Base-by-base conservation (phyloP, 306 rosid species). In the Begonia loranthoides region DNA sequence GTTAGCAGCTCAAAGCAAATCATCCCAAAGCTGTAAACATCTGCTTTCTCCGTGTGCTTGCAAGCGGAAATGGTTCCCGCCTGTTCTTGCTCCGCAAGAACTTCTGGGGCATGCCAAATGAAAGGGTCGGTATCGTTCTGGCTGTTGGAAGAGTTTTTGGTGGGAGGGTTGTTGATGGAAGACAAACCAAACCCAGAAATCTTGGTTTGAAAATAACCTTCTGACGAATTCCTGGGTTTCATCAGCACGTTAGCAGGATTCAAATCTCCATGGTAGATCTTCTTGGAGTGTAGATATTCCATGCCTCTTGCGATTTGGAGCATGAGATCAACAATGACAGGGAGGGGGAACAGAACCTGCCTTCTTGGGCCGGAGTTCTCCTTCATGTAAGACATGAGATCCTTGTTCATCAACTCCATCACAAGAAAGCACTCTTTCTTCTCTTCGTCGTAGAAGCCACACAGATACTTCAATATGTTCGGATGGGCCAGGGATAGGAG, bases 301-400 rank as follows among this genome's bases (percentile, higher is more conserved):
- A 87, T 79, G 45, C 94, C 96, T 66, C 96, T 75, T 0, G 96
- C 93, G 57, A 92, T 83, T 58, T 92, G 99, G 66, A 92, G 94
- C 96, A 92, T 86, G 58, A 92, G 68, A 73, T 92, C 99, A 52
- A 80, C 87, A 48, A 77, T 67, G 19, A 80, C 93, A 3, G 87
- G 77, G 16, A 83, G 62, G 13, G 99, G 72, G 65, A 86, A 79
- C 63, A 86, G 33, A 61, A 76, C 50, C 72, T 63, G 79, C 50
- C 94, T 78, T 81, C 94, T 83, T 2, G 82, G 76, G 21, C 96
- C 82, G 17, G 59, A 61, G 12, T 76, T 87, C 62, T 92, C 99
- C 64, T 68, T 92, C 87, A 87, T 69, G 61, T 79, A 79, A 51
- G 73, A 62, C 51, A 64, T 45, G 1, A 92, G 64, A 64, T 83